Conservation (phyloP, 148 eudicot species). For the Dianthus caryophyllus region DNA sequence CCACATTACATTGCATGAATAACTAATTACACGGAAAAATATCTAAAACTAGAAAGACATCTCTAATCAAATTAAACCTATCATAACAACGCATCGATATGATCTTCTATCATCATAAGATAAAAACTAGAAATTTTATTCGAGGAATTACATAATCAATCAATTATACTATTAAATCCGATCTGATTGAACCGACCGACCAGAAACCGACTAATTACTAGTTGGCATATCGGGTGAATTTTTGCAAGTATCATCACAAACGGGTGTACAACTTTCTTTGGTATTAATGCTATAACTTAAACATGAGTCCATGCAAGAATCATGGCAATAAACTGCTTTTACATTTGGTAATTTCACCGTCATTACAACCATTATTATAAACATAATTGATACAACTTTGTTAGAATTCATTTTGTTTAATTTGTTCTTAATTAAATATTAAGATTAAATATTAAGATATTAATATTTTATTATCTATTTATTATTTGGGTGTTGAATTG, state of each 20-base stretch:
- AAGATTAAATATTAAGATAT: background rate
- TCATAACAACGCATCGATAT: no score
- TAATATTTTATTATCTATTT: background rate
- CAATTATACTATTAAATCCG: no score
- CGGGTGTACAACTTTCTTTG: constrained; percentile 9
- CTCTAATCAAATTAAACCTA: no score
- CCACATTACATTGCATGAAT: no score
- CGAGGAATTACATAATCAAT: background rate
- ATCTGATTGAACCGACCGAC: background rate
- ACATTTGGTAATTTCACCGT: background rate
- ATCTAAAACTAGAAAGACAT: no score
- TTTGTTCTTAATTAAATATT: no score
- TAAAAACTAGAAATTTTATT: no score
- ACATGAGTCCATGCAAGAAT: constrained; percentile 12
- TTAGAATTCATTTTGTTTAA: constrained; percentile 2
- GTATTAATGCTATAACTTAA: constrained; percentile 15
- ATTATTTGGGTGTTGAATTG: background rate
- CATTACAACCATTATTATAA: background rate
- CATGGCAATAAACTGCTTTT: background rate
- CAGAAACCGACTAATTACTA: background rate
- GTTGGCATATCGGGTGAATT: background rate
- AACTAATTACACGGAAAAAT: no score
- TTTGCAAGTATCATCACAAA: constrained; percentile 3
- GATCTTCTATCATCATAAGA: no score
- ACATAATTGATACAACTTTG: constrained; percentile 8